Conservation (phyloP, 305 asterid species). For the Fraxinus dipetala region DNA sequence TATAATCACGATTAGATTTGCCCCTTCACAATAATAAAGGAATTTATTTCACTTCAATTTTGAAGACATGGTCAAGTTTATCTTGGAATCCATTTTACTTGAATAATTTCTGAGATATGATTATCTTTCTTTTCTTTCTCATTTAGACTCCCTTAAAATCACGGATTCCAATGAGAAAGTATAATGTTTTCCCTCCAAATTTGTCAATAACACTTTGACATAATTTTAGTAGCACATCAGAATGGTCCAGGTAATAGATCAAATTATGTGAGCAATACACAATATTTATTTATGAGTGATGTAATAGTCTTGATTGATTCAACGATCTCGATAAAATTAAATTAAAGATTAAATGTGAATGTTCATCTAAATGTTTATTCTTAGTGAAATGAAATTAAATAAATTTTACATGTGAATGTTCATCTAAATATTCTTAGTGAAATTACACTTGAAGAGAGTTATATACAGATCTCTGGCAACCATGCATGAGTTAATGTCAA, state of each 20-base stretch:
- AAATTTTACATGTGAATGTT: background rate
- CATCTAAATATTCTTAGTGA: background rate
- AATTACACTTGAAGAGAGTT: background rate
- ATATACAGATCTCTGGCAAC: background rate
- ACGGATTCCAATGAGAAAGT: background rate
- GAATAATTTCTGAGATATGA: background rate
- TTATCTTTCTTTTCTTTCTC: background rate
- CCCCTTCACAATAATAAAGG: background rate
- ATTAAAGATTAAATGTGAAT: background rate
- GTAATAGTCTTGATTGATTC: background rate
- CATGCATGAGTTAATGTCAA: background rate
- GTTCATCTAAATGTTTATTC: background rate
- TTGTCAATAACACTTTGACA: background rate
- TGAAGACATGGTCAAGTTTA: background rate
- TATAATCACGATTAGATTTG: background rate
- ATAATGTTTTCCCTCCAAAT: background rate
- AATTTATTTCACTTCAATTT: background rate
- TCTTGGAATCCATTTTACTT: background rate
- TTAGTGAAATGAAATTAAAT: background rate
- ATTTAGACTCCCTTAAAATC: background rate
- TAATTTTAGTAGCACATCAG: background rate
- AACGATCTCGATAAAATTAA: background rate
- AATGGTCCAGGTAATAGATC: background rate
- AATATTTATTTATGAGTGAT: background rate
- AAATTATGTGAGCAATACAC: background rate